Evolutionary conservation across 352 stramenopile genomes (phyloP), one percentile per base, ranked within the genome.

Genomic region (Stramenopiles sp.): DNA sequence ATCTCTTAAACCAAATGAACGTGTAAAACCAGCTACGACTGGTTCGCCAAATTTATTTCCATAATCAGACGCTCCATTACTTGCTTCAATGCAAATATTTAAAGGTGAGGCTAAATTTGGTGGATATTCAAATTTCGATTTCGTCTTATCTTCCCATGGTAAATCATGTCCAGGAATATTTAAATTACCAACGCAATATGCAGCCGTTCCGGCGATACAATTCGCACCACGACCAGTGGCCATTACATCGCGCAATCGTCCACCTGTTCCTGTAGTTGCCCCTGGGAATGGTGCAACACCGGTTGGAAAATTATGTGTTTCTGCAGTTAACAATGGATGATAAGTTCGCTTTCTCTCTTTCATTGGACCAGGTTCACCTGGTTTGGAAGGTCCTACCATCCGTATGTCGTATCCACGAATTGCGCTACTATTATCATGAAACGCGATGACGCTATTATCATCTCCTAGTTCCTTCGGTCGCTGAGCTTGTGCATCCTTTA

Each of bases 11-110:
- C 96, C 96, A 82, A 99, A 99, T 13, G 91, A 97, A 32, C 96
- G 90, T 32, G 94, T 96, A 81, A 98, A 99, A 30, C 96, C 96
- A 78, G 93, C 88, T 53, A 99, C 91, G 1, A 99, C 95, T n/a
- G 96, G 96, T 84, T 99, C 96, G 38, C 96, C 96, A 81, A 98
- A 99, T 87, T 99, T 99, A 89, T 99, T 99, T 33, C 96, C 96
- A 84, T 99, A 99, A 86, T 99, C 96, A 6, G 93, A 98, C 7
- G 96, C 96, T 76, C 96, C 96, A 84, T 99, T 96, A 80, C 90
- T 97, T 20, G 96, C 96, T 81, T 98, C 92, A 30, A 98, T 88
- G 78, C 97, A 86, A 83, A 99, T 98, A 78, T 97, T 89, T 30
- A 96, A 87, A 6, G 96, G 95, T 74, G 87, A 84, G 1, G 90